phyloP scores from a whole-genome alignment of 2,329 filamentous ascomycete species.

The Coniochaeta hoffmannii region DNA sequence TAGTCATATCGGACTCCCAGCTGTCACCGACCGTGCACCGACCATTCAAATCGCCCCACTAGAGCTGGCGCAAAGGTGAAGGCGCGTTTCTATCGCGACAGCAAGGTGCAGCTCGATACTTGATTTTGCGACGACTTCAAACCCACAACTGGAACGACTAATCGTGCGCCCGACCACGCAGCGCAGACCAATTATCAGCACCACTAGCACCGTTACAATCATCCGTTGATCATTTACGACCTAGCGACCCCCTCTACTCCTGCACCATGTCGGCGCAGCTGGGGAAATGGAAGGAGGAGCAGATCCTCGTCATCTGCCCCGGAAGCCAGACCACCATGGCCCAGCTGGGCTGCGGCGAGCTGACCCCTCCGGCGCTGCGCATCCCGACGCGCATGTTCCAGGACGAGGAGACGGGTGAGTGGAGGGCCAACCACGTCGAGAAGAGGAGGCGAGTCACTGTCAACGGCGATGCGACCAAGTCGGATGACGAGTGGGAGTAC shows the following conservation, averaged over 20 bases:
- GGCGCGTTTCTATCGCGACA: slow-evolving; percentile 1
- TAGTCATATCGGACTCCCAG: neutral
- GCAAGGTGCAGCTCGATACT: neutral
- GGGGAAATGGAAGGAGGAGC: slow-evolving; percentile 57
- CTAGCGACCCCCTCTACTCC: neutral
- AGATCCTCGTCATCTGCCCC: slow-evolving; percentile 65
- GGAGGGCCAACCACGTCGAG: slow-evolving; percentile 68
- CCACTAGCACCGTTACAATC: neutral
- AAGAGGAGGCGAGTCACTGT: slow-evolving; percentile 44
- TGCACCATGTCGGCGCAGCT: slow-evolving; percentile 45
- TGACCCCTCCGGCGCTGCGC: slow-evolving; percentile 81
- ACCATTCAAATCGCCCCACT: neutral
- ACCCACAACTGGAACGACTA: neutral
- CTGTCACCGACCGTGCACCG: neutral
- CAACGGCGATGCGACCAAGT: slow-evolving; percentile 8
- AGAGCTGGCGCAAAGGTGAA: neutral
- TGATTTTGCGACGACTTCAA: neutral
- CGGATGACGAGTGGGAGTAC: slow-evolving; percentile 58
- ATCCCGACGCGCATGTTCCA: slow-evolving; percentile 93
- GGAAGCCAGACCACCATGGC: slow-evolving; percentile 87
- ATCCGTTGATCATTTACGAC: neutral
- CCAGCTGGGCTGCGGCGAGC: slow-evolving; percentile 82
- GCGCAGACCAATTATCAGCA: neutral
- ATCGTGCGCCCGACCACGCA: neutral
- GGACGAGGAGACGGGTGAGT: slow-evolving; percentile 71